Conservation (phyloP, 495 filamentous ascomycete species). For the Amniculicola lignicola region DNA sequence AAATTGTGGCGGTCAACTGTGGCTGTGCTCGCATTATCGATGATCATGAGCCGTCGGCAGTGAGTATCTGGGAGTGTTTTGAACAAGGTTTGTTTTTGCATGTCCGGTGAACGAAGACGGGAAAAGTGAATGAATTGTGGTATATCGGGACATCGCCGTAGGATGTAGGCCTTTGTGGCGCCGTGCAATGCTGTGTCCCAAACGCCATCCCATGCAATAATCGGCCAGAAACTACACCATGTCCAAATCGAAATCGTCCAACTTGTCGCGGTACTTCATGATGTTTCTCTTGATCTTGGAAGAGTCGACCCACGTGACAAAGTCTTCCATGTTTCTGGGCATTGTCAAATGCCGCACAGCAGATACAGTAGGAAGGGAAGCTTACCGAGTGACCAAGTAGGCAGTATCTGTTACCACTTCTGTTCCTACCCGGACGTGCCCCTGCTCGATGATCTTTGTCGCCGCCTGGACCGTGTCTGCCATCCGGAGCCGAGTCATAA, state of each 20-base stretch:
- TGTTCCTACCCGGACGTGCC: slow-evolving; percentile 88
- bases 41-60: no score
- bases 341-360: slow-evolving; percentile 35
- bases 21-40: no score
- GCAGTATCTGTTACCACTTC: slow-evolving; percentile 87
- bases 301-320: slow-evolving; percentile 92
- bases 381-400: slow-evolving; percentile 63
- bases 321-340: slow-evolving; percentile 81
- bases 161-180: no score
- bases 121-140: background rate
- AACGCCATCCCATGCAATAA: background rate
- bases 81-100: no score
- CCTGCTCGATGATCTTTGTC: slow-evolving; percentile 86
- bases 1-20: background rate
- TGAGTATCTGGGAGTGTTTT: no score
- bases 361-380: slow-evolving; percentile 25
- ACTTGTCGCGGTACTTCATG: slow-evolving; percentile 85
- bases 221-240: slow-evolving; percentile 13
- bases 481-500: slow-evolving; percentile 87
- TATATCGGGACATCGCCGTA: background rate
- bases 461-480: slow-evolving; percentile 79
- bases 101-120: background rate
- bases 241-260: slow-evolving; percentile 90
- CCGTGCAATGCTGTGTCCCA: slow-evolving; percentile 1
- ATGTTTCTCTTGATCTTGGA: slow-evolving; percentile 97